These are phyloP conservation scores for Aspergillus calidoustus DNA, from an alignment of 2,329 filamentous ascomycete species.

Conservation along the genomic window DNA sequence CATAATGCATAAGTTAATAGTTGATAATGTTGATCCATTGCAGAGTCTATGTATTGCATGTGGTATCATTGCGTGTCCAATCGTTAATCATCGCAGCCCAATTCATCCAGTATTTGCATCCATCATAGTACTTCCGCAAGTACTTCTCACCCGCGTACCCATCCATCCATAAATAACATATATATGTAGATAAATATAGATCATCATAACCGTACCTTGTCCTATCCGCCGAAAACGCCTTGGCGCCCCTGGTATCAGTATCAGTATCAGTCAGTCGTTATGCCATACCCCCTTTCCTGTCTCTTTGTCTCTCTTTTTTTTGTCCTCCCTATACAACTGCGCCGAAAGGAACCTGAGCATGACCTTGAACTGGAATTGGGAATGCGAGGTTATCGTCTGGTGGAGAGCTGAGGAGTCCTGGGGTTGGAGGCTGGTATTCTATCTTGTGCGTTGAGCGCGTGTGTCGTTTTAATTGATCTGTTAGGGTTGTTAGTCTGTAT, in stretches of 20 bases:
- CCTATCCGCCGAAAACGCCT: constrained; percentile 4
- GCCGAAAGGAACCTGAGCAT: constrained; percentile 2
- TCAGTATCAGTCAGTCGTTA: constrained; percentile 2
- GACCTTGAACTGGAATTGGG: background rate
- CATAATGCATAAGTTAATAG: background rate
- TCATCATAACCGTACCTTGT: constrained; percentile 9
- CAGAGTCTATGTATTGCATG: background rate
- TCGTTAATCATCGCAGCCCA: constrained; percentile 5
- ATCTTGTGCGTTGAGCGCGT: constrained; percentile 43
- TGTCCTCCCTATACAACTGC: constrained; percentile 1
- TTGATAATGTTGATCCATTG: background rate
- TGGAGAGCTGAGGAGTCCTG: constrained; percentile 6
- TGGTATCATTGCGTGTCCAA: background rate
- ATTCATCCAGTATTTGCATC: background rate
- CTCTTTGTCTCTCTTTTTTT: background rate
- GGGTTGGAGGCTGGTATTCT: constrained; percentile 1
- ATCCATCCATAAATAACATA: background rate
- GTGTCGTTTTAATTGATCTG: constrained; percentile 49
- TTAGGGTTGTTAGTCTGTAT: constrained; percentile 9
- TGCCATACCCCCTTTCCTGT: background rate
- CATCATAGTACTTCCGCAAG: background rate
- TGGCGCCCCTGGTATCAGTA: background rate
- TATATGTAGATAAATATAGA: constrained; percentile 13
- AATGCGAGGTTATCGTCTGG: constrained; percentile 7
- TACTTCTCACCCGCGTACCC: background rate